phyloP scores from a whole-genome alignment of 2,329 filamentous ascomycete genomes.

The Chaetoscypha palmicola region DNA sequence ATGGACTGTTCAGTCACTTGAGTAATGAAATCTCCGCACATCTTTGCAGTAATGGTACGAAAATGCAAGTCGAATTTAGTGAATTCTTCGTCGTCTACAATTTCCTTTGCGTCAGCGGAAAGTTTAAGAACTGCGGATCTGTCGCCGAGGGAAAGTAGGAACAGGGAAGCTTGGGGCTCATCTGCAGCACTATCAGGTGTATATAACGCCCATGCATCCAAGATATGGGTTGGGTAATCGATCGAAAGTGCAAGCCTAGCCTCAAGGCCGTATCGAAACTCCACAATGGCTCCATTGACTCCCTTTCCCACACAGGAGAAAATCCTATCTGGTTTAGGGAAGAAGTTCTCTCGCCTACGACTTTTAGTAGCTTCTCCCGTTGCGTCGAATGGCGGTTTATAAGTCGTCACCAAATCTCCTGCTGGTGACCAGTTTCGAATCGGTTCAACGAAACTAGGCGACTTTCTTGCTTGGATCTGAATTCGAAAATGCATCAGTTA shows the following conservation, averaged over 20 bases:
- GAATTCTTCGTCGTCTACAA: constrained; percentile 35
- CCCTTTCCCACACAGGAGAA: constrained; percentile 63
- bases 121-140: constrained; percentile 37
- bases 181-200: constrained; percentile 9
- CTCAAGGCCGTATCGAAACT: constrained; percentile 63
- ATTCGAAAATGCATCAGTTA: no score
- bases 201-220: constrained; percentile 42
- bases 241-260: constrained; percentile 57
- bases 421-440: constrained; percentile 56
- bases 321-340: constrained; percentile 44
- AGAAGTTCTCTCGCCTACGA: constrained; percentile 12
- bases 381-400: constrained; percentile 25
- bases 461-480: constrained; percentile 48
- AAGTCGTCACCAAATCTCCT: constrained; percentile 38
- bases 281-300: constrained; percentile 54
- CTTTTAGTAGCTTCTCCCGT: background rate
- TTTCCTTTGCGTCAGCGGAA: constrained; percentile 40
- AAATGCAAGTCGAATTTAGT: constrained; percentile 45
- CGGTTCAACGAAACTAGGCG: constrained; percentile 47
- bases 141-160: constrained; percentile 27
- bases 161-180: constrained; percentile 21
- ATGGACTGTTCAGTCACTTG: constrained; percentile 47
- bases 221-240: constrained; percentile 42
- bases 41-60: constrained; percentile 43
- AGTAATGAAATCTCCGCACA: constrained; percentile 35